A percentile compares a stretch with the other conserved stretches of the same genome.
Conservation (phyloP, 306 rosid species). For the Nissolia schottii region DNA sequence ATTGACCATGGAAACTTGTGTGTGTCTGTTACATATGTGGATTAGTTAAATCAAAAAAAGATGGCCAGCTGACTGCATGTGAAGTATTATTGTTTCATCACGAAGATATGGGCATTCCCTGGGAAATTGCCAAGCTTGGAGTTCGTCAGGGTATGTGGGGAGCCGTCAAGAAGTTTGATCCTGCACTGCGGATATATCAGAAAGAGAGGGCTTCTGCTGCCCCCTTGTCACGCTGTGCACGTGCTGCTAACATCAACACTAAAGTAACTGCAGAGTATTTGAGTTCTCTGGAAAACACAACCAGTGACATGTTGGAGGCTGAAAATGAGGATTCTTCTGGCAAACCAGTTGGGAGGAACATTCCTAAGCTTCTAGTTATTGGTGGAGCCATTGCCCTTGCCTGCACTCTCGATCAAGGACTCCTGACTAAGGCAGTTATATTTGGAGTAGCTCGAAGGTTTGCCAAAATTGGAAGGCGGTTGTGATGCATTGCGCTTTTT, state of each 20-base stretch:
- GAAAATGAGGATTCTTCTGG: constrained; percentile 38
- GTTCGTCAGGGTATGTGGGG: constrained; percentile 99
- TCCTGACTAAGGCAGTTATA: constrained; percentile 81
- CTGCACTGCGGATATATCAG: constrained; percentile 64
- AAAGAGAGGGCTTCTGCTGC: constrained; percentile 57
- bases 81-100: constrained; percentile 83
- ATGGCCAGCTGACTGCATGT: constrained; percentile 67
- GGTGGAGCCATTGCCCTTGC: constrained; percentile 88
- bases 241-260: constrained; percentile 67
- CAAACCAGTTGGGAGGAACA: constrained; percentile 55
- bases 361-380: constrained; percentile 67
- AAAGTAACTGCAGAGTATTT: constrained; percentile 58
- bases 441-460: constrained; percentile 91
- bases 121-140: constrained; percentile 97
- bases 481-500: constrained; percentile 34
- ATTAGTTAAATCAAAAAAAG: constrained; percentile 78
- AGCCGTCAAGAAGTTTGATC: constrained; percentile 86
- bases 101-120: constrained; percentile 99
- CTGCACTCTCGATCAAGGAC: constrained; percentile 80
- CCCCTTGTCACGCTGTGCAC: constrained; percentile 57
- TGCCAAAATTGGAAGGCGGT: constrained; percentile 71
- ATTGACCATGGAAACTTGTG: constrained; percentile 17
- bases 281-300: constrained; percentile 48
- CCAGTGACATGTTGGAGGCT: constrained; percentile 30
- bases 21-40: constrained; percentile 19